Percentiles rank a stretch among this genome's conserved stretches.
phyloP scores from a whole-genome alignment of 2,329 filamentous ascomycete genomes.

The Cytospora paraplurivora region DNA sequence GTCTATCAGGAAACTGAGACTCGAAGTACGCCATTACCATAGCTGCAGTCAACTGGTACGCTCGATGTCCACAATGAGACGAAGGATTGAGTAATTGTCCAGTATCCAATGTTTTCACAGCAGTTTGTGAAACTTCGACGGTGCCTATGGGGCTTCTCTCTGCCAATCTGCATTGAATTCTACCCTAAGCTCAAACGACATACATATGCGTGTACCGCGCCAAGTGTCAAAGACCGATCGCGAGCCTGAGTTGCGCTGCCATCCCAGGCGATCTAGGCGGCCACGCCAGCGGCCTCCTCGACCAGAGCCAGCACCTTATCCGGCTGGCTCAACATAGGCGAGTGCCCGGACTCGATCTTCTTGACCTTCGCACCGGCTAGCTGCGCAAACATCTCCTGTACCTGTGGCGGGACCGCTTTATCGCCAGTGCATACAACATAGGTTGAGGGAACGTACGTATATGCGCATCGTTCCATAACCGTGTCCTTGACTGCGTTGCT shows the following conservation, averaged over 20 bases:
- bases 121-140: too few relatives aligned
- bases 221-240: not conserved
- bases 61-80: too few relatives aligned
- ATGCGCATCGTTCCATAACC: slow-evolving; percentile 26
- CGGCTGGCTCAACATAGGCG: slow-evolving; percentile 2
- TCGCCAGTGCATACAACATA: slow-evolving; percentile 31
- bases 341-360: slow-evolving; percentile 6
- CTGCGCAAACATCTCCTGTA: slow-evolving; percentile 14
- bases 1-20: too few relatives aligned
- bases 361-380: not conserved
- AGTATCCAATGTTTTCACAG: too few relatives aligned
- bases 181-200: too few relatives aligned
- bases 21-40: too few relatives aligned
- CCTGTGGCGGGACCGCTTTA: slow-evolving; percentile 20
- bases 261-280: not conserved
- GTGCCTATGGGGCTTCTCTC: too few relatives aligned
- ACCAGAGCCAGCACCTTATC: slow-evolving; percentile 1
- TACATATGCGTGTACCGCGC: too few relatives aligned
- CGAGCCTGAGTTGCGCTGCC: not conserved
- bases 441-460: slow-evolving; percentile 30
- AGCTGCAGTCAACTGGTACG: too few relatives aligned
- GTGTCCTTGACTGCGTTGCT: slow-evolving; percentile 28
- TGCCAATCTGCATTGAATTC: too few relatives aligned
- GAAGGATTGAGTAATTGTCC: too few relatives aligned
- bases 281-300: not conserved